Base-by-base conservation (phyloP, 768 basidiomycete genomes). In the Termitomyces sp. region DNA sequence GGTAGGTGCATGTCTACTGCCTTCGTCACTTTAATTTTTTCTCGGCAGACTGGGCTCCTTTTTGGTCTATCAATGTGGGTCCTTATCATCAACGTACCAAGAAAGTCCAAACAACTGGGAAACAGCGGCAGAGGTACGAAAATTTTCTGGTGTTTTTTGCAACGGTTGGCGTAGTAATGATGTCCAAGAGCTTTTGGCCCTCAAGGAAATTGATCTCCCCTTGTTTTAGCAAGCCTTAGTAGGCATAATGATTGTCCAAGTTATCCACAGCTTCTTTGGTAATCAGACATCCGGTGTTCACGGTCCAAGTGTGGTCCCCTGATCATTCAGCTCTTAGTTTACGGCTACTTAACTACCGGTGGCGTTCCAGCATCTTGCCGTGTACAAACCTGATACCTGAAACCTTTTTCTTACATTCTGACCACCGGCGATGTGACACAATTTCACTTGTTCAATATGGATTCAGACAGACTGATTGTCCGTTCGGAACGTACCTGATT, bases 251-350 rank as follows among this genome's bases (percentile, higher is more conserved):
- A 52, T 51, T 45, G 57, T 51, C 22, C 24, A 40, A 45, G 30
- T 14, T 35, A 30, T 53, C 36, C 35, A 20, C 18, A 38, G 30
- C 16, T 47, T 38, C 32, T 18, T 22, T 41, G 30, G 38, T 55
- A 56, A 55, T 49, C 57, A 58, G 44, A 49, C 38, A 33, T 58
- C 55, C 57, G 62, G 57, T 48, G 53, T 61, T 59, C 46, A 35
- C 58, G 58, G 61, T 32, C 16, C 13, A 50, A 45, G 9, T 16
- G 6, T 46, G 24, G 45, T 40, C 32, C 41, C 46, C 44, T 36
- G 16, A 49, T 36, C 24, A 48, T 47, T 41, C 58, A 52, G 40
- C 16, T 49, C 35, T 28, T 56, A 47, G 20, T 33, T 38, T 33
- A 55, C 59, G 59, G 62, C 53, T 40, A 26, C 41, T 33, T 41